phyloP scores from a whole-genome alignment of 352 stramenopile species.

The Phytophthora cryptogea region DNA sequence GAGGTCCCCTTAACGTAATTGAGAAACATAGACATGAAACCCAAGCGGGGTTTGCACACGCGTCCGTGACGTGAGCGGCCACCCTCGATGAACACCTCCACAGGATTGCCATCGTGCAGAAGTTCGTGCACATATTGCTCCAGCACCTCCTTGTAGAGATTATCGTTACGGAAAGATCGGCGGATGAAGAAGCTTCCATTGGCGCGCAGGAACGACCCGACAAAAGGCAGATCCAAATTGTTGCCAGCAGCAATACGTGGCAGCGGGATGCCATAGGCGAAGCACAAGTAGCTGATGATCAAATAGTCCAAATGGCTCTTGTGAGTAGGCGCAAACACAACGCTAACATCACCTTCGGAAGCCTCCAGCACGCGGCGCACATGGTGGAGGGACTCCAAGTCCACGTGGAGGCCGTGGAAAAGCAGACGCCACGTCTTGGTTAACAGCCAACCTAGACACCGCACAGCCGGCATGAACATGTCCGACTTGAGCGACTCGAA shows the following conservation, averaged over 20 bases:
- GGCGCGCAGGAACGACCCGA: constrained; percentile 81
- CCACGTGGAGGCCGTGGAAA: constrained; percentile 73
- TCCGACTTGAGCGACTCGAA: constrained; percentile 73
- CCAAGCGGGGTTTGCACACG: constrained; percentile 71
- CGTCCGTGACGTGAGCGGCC: constrained; percentile 82
- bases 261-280: constrained; percentile 85
- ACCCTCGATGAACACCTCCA: constrained; percentile 92
- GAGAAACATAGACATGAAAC: constrained; percentile 78
- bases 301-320: constrained; percentile 91
- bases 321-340: constrained; percentile 89
- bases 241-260: constrained; percentile 87
- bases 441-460: constrained; percentile 75
- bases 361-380: constrained; percentile 59
- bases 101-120: constrained; percentile 73
- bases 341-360: constrained; percentile 55
- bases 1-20: constrained; percentile 47
- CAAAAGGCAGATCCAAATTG: constrained; percentile 85
- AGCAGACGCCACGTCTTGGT: constrained; percentile 82
- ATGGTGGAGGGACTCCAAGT: constrained; percentile 63
- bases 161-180: constrained; percentile 72
- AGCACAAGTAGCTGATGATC: constrained; percentile 91
- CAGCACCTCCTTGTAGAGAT: constrained; percentile 85
- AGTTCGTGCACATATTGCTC: constrained; percentile 87
- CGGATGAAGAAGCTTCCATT: constrained; percentile 92
- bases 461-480: constrained; percentile 76